Percentiles rank a stretch among this genome's conserved stretches.
phyloP scores from a whole-genome alignment of 371 early-diverging fungal species.

The Dentiscutata heterogama region DNA sequence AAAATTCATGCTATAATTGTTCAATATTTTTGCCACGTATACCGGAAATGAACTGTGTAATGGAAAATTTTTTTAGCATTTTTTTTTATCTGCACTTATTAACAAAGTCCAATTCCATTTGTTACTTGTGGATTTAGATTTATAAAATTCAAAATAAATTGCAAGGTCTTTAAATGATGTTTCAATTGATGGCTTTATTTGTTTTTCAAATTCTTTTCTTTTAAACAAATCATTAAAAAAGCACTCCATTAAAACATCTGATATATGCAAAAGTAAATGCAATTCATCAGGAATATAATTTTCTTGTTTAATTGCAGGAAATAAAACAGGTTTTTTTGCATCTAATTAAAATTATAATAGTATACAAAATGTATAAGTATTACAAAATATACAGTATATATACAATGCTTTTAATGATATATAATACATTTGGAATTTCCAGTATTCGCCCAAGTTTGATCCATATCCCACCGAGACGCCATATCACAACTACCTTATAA shows the following conservation, averaged over 20 bases:
- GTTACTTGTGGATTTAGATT: no score
- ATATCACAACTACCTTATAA: not conserved
- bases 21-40: not conserved
- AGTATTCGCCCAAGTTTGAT: not conserved
- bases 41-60: not conserved
- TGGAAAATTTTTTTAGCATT: not conserved
- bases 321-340: not conserved
- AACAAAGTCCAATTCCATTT: no score
- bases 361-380: no score
- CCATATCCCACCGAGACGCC: not conserved
- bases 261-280: not conserved
- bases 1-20: constrained; percentile 11
- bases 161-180: no score
- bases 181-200: no score
- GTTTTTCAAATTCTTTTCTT: no score
- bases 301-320: not conserved
- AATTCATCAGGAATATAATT: constrained; percentile 15
- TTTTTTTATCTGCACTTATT: constrained; percentile 15
- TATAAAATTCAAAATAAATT: no score
- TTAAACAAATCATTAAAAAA: no score
- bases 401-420: no score
- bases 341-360: no score
- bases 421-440: constrained; percentile 11
- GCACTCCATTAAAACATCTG: constrained; percentile 18
- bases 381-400: no score